Conservation (phyloP, 73 alveolate species). For the Paramecium pentaurelia region DNA sequence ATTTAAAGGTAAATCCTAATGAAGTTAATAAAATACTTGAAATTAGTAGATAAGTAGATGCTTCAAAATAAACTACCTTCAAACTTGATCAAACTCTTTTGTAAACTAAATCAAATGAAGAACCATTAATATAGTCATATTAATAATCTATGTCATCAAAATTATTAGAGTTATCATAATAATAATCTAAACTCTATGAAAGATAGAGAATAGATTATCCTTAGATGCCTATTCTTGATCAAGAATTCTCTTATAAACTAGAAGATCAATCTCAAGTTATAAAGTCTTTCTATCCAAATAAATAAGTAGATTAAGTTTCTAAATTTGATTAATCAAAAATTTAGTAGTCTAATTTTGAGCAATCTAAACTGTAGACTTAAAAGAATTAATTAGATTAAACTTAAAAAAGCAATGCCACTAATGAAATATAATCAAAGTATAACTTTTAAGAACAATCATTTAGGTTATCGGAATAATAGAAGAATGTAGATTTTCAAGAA, state of each 20-base stretch:
- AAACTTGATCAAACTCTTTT: neutral
- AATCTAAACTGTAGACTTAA: neutral
- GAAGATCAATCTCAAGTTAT: neutral
- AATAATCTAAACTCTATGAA: neutral
- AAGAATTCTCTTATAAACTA: neutral
- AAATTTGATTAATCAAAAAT: neutral
- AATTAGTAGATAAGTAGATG: neutral
- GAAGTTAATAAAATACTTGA: neutral
- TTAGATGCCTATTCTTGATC: neutral
- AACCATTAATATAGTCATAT: neutral
- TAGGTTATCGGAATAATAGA: neutral
- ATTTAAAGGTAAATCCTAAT: neutral
- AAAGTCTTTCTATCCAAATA: neutral
- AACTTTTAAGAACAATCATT: neutral
- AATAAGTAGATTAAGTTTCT: neutral
- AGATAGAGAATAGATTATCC: neutral
- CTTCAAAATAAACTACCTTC: neutral
- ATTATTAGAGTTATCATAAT: neutral
- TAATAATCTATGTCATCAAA: neutral
- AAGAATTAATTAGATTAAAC: neutral
- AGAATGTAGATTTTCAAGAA: neutral
- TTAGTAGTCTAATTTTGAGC: neutral
- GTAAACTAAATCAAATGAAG: neutral
- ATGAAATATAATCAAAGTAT: neutral
- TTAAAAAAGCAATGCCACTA: neutral